A percentile compares a stretch with the other conserved stretches of the same genome.
phyloP scores from a whole-genome alignment of 192 early-diverging fungal genomes.

The Mortierella alpina region DNA sequence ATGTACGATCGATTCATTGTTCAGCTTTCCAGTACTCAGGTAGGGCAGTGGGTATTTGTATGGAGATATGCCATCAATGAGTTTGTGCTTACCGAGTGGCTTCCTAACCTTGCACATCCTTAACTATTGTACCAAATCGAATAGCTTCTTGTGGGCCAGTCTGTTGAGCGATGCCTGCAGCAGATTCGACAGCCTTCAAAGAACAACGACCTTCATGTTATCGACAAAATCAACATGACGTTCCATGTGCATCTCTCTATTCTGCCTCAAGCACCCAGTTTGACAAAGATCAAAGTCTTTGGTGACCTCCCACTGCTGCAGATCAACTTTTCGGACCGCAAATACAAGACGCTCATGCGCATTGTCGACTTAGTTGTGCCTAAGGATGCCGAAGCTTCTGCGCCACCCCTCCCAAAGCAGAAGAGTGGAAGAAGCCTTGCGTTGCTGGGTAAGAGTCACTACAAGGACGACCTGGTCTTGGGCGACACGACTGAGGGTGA shows the following conservation, averaged over 20 bases:
- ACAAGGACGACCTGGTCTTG: conserved; percentile 37
- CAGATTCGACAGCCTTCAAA: conserved; percentile 67
- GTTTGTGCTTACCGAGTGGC: neutral
- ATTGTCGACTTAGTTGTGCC: conserved; percentile 77
- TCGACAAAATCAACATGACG: conserved; percentile 88
- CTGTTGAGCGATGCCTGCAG: conserved; percentile 75
- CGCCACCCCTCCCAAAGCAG: conserved; percentile 21
- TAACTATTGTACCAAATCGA: neutral
- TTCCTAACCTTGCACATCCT: neutral
- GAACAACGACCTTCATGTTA: conserved; percentile 77
- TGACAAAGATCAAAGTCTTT: conserved; percentile 80
- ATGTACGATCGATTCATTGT: conserved; percentile 95
- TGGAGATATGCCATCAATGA: neutral
- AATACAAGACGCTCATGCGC: conserved; percentile 90
- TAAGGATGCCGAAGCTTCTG: conserved; percentile 36
- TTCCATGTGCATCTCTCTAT: conserved; percentile 89
- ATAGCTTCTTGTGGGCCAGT: conserved; percentile 78
- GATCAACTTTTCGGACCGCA: conserved; percentile 92
- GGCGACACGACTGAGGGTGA: conserved; percentile 41
- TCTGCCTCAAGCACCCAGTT: conserved; percentile 76
- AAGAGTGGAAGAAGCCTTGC: conserved; percentile 27
- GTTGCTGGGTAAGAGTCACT: conserved; percentile 25
- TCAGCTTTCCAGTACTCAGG: conserved; percentile 83
- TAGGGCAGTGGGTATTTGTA: conserved; percentile 18
- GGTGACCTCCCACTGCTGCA: conserved; percentile 87